Evolutionary conservation across 1,284 basidiomycete genomes (phyloP).

Genomic region (Albatrellus sp.): DNA sequence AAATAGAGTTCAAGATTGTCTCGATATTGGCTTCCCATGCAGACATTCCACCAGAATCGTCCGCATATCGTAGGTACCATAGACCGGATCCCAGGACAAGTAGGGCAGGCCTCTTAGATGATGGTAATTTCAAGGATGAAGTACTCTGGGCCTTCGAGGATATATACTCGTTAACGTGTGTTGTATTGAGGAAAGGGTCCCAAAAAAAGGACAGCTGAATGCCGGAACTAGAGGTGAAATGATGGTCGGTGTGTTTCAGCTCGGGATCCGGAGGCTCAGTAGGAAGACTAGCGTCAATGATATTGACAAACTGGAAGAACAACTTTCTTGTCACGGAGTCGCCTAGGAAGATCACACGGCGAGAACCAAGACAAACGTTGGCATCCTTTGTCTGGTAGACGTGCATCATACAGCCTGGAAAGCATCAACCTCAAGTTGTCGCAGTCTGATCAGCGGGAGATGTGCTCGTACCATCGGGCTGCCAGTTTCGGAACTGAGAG

Average conservation of each 20-base stretch:
- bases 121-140: background rate
- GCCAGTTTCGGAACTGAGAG: slow-evolving; percentile 57
- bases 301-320: slow-evolving; percentile 62
- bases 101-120: slow-evolving; percentile 34
- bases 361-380: slow-evolving; percentile 36
- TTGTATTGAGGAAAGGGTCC: slow-evolving; percentile 73
- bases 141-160: slow-evolving; percentile 3
- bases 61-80: slow-evolving; percentile 74
- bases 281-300: slow-evolving; percentile 45
- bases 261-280: slow-evolving; percentile 39
- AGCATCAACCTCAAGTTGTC: background rate
- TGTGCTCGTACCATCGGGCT: slow-evolving; percentile 59
- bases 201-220: slow-evolving; percentile 60
- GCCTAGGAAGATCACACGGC: slow-evolving; percentile 66
- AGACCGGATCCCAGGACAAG: slow-evolving; percentile 76
- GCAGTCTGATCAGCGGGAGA: background rate
- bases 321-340: slow-evolving; percentile 74
- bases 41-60: slow-evolving; percentile 57
- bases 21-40: slow-evolving; percentile 71
- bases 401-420: slow-evolving; percentile 64
- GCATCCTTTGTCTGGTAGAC: slow-evolving; percentile 45
- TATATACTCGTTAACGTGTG: slow-evolving; percentile 32
- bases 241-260: slow-evolving; percentile 59
- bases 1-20: slow-evolving; percentile 40
- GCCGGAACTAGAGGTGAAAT: slow-evolving; percentile 28